These are phyloP conservation scores for Blastocladiella emersonii DNA, from an alignment of 371 early-diverging fungal species.

Conservation along the genomic window DNA sequence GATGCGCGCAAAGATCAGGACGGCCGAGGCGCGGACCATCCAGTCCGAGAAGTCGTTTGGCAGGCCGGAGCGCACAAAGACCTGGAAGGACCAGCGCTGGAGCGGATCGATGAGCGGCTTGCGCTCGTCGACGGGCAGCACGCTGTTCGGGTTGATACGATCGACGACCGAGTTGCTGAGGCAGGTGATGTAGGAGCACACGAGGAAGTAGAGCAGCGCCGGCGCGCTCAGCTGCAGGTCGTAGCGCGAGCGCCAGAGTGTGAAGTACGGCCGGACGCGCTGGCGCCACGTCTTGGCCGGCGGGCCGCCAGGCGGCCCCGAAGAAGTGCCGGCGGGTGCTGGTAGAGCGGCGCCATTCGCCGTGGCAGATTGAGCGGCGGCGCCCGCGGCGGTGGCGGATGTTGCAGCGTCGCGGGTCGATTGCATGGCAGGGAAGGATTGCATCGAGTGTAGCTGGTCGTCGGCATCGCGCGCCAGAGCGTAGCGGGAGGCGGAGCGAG, in stretches of 20 bases:
- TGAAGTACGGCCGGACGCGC: background rate
- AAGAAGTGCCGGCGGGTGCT: no score
- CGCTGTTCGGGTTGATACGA: slow-evolving; percentile 15
- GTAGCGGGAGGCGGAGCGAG: no score
- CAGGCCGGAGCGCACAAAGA: slow-evolving; percentile 8
- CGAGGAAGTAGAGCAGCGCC: background rate
- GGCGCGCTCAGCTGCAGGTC: background rate
- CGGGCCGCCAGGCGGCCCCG: no score
- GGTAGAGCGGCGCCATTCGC: no score
- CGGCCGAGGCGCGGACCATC: background rate
- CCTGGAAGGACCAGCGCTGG: slow-evolving; percentile 15
- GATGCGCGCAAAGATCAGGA: background rate
- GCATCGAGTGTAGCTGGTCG: no score
- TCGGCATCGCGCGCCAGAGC: no score
- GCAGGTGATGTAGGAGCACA: background rate
- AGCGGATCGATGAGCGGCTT: slow-evolving; percentile 19
- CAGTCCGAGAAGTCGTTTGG: background rate
- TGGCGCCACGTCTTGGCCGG: no score
- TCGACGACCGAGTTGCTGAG: slow-evolving; percentile 21
- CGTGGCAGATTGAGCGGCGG: no score
- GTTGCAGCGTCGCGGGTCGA: no score
- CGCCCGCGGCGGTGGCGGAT: no score
- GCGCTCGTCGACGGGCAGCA: slow-evolving; percentile 14
- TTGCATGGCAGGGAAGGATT: no score
- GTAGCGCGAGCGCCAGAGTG: background rate